Percentiles rank a stretch among this genome's conserved stretches.
These are phyloP conservation scores for Cyberlindnera americana DNA, from an alignment of 805 yeast species.

Conservation along the genomic window DNA sequence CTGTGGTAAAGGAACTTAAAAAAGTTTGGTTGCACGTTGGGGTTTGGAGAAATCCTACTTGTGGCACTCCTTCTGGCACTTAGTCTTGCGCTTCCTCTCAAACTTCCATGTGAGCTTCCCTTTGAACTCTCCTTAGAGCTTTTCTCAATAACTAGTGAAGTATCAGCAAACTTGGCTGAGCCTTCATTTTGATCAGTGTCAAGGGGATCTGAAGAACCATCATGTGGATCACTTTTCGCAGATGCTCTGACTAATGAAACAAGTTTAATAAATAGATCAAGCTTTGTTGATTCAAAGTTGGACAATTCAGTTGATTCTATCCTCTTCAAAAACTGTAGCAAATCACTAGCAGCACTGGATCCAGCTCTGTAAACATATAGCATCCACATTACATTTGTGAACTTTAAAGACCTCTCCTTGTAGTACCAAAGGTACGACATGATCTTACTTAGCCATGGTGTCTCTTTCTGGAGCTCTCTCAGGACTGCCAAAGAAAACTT, in stretches of 20 bases:
- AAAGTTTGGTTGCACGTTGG: neutral
- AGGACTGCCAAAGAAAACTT: slow-evolving; percentile 12
- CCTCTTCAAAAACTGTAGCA: slow-evolving; percentile 6
- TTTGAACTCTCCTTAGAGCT: neutral
- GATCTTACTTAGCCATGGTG: slow-evolving; percentile 5
- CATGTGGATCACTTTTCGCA: slow-evolving; percentile 4
- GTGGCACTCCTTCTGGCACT: slow-evolving; percentile 1
- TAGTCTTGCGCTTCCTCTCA: neutral
- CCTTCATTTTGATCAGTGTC: neutral
- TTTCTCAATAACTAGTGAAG: no score
- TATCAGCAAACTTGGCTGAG: neutral
- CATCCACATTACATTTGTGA: slow-evolving; percentile 30
- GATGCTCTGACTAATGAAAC: slow-evolving; percentile 30
- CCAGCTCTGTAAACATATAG: slow-evolving; percentile 21
- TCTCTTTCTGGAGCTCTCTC: neutral
- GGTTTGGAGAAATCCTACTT: neutral
- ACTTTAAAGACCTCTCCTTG: slow-evolving; percentile 26
- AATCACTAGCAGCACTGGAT: slow-evolving; percentile 16
- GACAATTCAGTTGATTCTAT: neutral
- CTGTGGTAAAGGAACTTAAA: slow-evolving; percentile 6
- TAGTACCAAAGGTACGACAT: slow-evolving; percentile 9
- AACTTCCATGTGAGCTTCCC: neutral
- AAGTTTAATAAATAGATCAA: slow-evolving; percentile 20
- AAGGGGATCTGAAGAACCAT: slow-evolving; percentile 3
- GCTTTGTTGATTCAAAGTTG: slow-evolving; percentile 7